A percentile compares a stretch with the other conserved stretches of the same genome.
phyloP scores from a whole-genome alignment of 2,329 filamentous ascomycete species.

The Nectriaceae sp. region DNA sequence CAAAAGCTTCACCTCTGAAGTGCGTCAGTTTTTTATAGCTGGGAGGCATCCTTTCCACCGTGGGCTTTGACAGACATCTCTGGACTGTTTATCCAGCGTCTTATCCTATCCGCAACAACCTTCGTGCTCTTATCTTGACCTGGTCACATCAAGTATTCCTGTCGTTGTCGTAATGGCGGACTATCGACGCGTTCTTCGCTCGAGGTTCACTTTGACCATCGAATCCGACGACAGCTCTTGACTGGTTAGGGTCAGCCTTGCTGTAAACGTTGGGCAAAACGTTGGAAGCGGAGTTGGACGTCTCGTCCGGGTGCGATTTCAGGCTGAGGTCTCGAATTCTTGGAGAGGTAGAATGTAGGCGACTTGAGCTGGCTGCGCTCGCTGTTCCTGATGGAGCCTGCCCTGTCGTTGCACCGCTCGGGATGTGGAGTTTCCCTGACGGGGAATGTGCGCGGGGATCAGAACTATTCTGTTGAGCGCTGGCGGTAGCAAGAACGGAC shows the following conservation, averaged over 20 bases:
- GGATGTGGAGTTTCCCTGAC: slow-evolving; percentile 25
- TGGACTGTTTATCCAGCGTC: too few relatives aligned
- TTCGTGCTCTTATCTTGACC: too few relatives aligned
- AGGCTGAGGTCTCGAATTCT: slow-evolving; percentile 23
- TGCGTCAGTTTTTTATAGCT: too few relatives aligned
- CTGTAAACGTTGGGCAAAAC: background rate
- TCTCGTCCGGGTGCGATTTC: slow-evolving; percentile 9
- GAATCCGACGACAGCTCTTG: slow-evolving; percentile 1
- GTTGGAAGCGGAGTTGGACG: too few relatives aligned
- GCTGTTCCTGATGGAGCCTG: slow-evolving; percentile 25
- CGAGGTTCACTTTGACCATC: background rate
- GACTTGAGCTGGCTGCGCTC: slow-evolving; percentile 20
- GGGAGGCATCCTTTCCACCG: too few relatives aligned
- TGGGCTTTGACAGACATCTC: too few relatives aligned
- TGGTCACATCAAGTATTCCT: background rate
- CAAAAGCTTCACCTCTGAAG: too few relatives aligned
- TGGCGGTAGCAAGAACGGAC: slow-evolving; percentile 41
- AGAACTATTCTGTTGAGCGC: slow-evolving; percentile 29
- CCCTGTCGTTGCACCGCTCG: slow-evolving; percentile 20
- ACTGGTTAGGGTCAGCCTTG: background rate
- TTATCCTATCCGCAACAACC: too few relatives aligned
- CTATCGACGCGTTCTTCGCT: background rate
- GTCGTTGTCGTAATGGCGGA: background rate
- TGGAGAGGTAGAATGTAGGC: slow-evolving; percentile 24
- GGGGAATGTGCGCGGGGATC: slow-evolving; percentile 20